A percentile compares a stretch with the other conserved stretches of the same genome.
phyloP scores from a whole-genome alignment of 2,329 filamentous ascomycete species.

The Sordariomycetes sp. region DNA sequence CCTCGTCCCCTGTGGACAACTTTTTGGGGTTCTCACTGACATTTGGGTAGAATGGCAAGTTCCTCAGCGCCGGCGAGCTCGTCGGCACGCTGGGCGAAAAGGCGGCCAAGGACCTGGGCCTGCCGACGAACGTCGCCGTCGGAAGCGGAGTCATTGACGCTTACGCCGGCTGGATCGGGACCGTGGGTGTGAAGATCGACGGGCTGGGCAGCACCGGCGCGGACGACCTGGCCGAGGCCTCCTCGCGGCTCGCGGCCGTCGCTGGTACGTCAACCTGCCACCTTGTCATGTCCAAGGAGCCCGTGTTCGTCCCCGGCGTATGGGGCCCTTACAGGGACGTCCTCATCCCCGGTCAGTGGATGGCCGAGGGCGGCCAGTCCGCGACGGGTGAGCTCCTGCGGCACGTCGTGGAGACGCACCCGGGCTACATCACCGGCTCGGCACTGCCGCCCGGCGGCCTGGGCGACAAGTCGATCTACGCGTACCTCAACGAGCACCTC shows the following conservation, averaged over 20 bases:
- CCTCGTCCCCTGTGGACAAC: neutral
- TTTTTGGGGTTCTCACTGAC: constrained; percentile 7
- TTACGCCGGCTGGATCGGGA: constrained; percentile 97
- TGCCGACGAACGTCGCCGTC: constrained; percentile 79
- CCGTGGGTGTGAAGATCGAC: constrained; percentile 91
- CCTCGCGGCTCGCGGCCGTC: constrained; percentile 84
- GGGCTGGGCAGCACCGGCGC: constrained; percentile 28
- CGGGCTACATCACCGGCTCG: constrained; percentile 71
- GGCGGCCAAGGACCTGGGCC: constrained; percentile 72
- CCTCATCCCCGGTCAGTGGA: constrained; percentile 84
- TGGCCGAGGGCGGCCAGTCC: constrained; percentile 94
- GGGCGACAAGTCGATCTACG: constrained; percentile 83
- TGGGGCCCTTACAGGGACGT: constrained; percentile 98
- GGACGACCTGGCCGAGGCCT: constrained; percentile 87
- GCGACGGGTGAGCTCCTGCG: constrained; percentile 91
- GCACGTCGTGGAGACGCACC: constrained; percentile 90
- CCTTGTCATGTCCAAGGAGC: constrained; percentile 85
- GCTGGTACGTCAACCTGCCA: constrained; percentile 97
- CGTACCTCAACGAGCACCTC: constrained; percentile 85
- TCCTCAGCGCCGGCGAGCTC: constrained; percentile 83
- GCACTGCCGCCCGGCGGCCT: constrained; percentile 59
- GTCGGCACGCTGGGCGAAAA: constrained; percentile 78
- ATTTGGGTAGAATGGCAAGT: constrained; percentile 75
- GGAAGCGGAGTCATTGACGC: constrained; percentile 97
- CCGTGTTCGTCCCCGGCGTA: constrained; percentile 88